phyloP scores from a whole-genome alignment of 495 filamentous ascomycete species.

The Podospora bellae-mahoneyi region DNA sequence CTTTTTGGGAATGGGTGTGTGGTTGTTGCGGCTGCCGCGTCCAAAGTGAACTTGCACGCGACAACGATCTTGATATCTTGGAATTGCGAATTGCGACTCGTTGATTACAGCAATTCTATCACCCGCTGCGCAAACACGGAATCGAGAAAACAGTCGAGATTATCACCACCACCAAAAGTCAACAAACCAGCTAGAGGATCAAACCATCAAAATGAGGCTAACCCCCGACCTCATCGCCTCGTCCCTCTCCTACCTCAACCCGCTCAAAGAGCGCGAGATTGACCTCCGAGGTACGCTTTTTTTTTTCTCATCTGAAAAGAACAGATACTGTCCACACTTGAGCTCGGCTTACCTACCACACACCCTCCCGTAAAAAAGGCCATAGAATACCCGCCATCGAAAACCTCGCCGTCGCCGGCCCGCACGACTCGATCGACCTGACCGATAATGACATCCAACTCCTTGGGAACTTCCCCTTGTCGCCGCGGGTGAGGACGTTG shows the following conservation, averaged over 20 bases:
- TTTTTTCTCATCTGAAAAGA: constrained; percentile 63
- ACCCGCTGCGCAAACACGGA: background rate
- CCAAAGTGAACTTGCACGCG: constrained; percentile 4
- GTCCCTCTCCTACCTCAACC: constrained; percentile 95
- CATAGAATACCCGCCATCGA: constrained; percentile 98
- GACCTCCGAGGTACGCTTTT: constrained; percentile 96
- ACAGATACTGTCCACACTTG: constrained; percentile 80
- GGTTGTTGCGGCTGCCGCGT: background rate
- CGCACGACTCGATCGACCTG: constrained; percentile 92
- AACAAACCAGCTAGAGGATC: background rate
- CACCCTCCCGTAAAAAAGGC: constrained; percentile 51
- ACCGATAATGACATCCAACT: constrained; percentile 95
- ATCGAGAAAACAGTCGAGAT: background rate
- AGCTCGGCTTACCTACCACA: constrained; percentile 51
- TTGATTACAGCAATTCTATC: no score
- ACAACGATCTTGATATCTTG: background rate
- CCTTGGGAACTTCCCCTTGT: constrained; percentile 91
- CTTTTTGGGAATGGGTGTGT: background rate
- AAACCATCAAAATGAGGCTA: constrained; percentile 67
- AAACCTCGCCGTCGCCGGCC: constrained; percentile 91
- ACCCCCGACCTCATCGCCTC: constrained; percentile 87
- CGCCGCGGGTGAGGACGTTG: constrained; percentile 78
- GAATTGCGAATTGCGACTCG: constrained; percentile 1
- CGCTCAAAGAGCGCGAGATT: constrained; percentile 94
- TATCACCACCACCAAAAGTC: background rate